Evolutionary conservation across 1,284 basidiomycete species (phyloP).

Genomic region (Malassezia brasiliensis): DNA sequence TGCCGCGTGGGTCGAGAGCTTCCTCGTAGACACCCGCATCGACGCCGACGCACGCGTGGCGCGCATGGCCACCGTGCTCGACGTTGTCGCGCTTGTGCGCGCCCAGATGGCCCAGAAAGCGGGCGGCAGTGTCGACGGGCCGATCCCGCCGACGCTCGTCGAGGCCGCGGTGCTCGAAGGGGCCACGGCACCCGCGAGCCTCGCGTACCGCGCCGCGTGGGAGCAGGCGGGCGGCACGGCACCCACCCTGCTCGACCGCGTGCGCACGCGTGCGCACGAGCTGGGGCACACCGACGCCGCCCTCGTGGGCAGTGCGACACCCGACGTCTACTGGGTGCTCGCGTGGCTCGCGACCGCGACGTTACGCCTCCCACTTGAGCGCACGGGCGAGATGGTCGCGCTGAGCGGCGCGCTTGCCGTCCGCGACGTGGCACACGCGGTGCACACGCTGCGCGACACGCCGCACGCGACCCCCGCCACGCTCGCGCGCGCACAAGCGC

Average conservation of each 20-base stretch:
- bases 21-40: conserved; percentile 37
- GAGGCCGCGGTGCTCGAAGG: conserved; percentile 37
- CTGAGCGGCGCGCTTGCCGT: conserved; percentile 39
- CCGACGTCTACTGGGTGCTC: conserved; percentile 43
- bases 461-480: background rate
- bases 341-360: conserved; percentile 28
- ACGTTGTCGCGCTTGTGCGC: conserved; percentile 38
- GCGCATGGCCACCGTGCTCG: conserved; percentile 34
- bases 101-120: conserved; percentile 27
- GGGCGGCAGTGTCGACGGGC: background rate
- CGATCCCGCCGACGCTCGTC: conserved; percentile 28
- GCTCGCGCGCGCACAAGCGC: background rate
- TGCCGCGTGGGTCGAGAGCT: conserved; percentile 33
- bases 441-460: background rate
- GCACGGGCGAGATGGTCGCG: conserved; percentile 20
- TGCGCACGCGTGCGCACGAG: background rate
- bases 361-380: conserved; percentile 15
- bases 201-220: conserved; percentile 38
- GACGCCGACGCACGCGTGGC: conserved; percentile 30
- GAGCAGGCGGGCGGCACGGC: conserved; percentile 23
- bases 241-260: background rate
- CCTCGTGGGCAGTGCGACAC: conserved; percentile 21
- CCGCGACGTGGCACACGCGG: conserved; percentile 19
- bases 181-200: conserved; percentile 32
- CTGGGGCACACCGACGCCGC: conserved; percentile 9